These are phyloP conservation scores for Chaetomium sp. DNA, from an alignment of 2,329 filamentous ascomycete species.

Conservation along the genomic window DNA sequence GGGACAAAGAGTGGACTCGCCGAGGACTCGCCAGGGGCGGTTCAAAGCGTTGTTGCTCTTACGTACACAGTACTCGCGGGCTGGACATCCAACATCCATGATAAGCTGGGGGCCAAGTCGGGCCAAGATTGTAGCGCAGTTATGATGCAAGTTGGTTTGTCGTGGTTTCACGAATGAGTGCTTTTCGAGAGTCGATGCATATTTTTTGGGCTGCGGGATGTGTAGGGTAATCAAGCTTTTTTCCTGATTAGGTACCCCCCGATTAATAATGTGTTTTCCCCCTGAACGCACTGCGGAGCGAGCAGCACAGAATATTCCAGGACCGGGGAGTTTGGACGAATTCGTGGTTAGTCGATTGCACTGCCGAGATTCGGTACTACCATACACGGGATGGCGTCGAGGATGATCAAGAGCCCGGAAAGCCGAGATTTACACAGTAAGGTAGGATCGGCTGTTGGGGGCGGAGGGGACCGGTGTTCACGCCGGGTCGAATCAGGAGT, in stretches of 20 bases:
- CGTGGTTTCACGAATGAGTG: constrained; percentile 3
- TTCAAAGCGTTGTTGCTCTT: constrained; percentile 1
- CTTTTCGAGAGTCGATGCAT: not conserved
- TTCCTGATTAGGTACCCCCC: not conserved
- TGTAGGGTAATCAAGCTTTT: constrained; percentile 8
- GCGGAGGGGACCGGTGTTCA: not conserved
- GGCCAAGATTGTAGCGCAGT: constrained; percentile 19
- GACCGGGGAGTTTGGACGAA: constrained; percentile 9
- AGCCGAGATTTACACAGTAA: not conserved
- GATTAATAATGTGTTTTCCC: not conserved
- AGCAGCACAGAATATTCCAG: not conserved
- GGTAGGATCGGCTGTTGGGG: not conserved
- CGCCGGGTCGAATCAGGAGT: not conserved
- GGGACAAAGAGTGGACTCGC: not conserved
- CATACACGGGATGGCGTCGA: constrained; percentile 1
- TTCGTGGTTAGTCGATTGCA: constrained; percentile 7
- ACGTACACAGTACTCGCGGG: not conserved
- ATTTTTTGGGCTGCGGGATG: not conserved
- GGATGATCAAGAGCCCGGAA: not conserved
- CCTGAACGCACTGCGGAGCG: not conserved
- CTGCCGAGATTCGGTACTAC: constrained; percentile 21
- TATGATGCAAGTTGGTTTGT: not conserved
- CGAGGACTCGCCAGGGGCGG: not conserved
- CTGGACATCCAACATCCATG: not conserved
- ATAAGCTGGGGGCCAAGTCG: constrained; percentile 23